Base-by-base conservation (phyloP, 2,329 filamentous ascomycete genomes). In the Stagonosporopsis rhizophila region DNA sequence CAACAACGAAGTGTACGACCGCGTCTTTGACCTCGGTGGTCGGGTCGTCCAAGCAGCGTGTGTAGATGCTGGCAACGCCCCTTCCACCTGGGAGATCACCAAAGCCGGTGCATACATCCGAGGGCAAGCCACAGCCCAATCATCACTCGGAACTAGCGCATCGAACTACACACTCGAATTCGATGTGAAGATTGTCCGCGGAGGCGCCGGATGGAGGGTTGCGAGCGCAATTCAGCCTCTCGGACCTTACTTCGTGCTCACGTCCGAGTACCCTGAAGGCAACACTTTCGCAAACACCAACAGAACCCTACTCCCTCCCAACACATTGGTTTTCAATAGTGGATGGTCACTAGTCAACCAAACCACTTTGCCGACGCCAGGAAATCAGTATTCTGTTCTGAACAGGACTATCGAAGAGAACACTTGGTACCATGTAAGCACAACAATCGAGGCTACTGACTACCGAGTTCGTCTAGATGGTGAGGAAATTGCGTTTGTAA, bases 11-110 rank as follows among this genome's bases (percentile, higher is more conserved):
- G 35, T 61, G 1, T 71, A 75, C 23, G 72, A 78, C 47, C 62
- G 67, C 14, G 71, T 80, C 14, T 78, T 76, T 68, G 69, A 68
- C 4, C 70, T 80, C 2, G 77, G 77, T n/a, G 74, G 73, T 4
- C 55, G 69, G 8, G 71, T 70, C 0, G 67, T 69, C 0, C 67
- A 71, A 15, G 66, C 66, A 7, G 69, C 76, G 1, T 80, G 78
- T 37, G 57, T 80, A 15, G 74, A 77, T 37, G 68, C 69, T 14
- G 73, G 72, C 0, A 74, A 75, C 1, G 75, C 76, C 6, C 67
- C 66, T 4, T 68, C 77, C 1, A 65, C 58, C 2, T 65, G 62
- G 64, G 56, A n/a, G 71, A 65, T 15, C 74, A 77, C 61, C 0
- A 44, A 62, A 2, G 62, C 77, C 15, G 78, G 78, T 2, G 74